Conservation (phyloP, 2,329 filamentous ascomycete genomes). For the Alternaria triticimaculans region DNA sequence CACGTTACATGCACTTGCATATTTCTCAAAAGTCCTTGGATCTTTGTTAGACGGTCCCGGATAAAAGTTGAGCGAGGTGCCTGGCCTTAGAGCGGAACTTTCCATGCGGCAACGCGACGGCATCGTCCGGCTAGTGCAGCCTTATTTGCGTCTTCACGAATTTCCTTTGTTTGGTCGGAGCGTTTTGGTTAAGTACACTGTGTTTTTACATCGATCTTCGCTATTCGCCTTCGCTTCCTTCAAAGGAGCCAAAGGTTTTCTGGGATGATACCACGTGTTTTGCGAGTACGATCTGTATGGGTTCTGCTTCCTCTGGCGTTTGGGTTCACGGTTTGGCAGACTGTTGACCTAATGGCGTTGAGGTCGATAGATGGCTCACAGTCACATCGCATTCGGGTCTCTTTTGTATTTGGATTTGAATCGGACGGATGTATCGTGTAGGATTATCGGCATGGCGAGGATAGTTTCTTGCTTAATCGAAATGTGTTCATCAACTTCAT, state of each 20-base stretch:
- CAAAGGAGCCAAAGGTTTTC: slow-evolving; percentile 13
- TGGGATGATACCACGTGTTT: slow-evolving; percentile 45
- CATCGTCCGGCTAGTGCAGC: slow-evolving; percentile 11
- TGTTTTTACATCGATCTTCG: slow-evolving; percentile 12
- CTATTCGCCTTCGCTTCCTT: slow-evolving; percentile 18
- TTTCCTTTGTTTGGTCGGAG: slow-evolving; percentile 13
- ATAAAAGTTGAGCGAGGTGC: slow-evolving; percentile 27
- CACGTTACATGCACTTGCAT: slow-evolving; percentile 36
- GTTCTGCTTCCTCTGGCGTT: slow-evolving; percentile 35
- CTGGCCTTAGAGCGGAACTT: slow-evolving; percentile 5
- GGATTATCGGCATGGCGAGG: slow-evolving; percentile 17
- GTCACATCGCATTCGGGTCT: slow-evolving; percentile 16
- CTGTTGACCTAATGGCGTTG: slow-evolving; percentile 24
- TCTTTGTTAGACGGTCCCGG: slow-evolving; percentile 21
- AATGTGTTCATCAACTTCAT: slow-evolving; percentile 1
- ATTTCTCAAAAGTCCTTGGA: slow-evolving; percentile 32
- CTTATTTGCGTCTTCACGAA: slow-evolving; percentile 1
- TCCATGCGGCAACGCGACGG: slow-evolving; percentile 11
- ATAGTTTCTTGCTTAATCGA: slow-evolving; percentile 17
- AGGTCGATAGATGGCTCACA: slow-evolving; percentile 18
- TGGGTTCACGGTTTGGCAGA: slow-evolving; percentile 20
- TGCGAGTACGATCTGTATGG: slow-evolving; percentile 23
- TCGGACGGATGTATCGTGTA: slow-evolving; percentile 19
- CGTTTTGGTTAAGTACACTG: slow-evolving; percentile 6
- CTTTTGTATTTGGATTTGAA: neutral